Conservation (phyloP, 192 early-diverging fungal genomes). For the Spinellus fusiger region DNA sequence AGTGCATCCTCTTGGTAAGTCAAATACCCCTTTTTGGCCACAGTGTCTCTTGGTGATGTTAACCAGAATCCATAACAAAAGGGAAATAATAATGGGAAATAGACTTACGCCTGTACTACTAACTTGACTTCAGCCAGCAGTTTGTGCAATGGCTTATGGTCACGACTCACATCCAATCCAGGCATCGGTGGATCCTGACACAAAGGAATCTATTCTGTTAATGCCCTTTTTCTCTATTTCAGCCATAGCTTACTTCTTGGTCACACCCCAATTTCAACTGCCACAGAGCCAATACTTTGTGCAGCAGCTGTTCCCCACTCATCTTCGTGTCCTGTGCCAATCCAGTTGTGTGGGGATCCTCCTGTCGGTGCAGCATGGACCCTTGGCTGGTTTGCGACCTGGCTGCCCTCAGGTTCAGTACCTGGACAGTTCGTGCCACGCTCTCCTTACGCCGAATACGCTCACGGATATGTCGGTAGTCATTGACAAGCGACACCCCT, state of each 20-base stretch:
- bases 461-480: constrained; percentile 36
- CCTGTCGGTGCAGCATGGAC: no score
- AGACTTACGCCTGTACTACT: constrained; percentile 30
- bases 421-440: constrained; percentile 37
- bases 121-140: constrained; percentile 35
- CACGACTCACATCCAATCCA: constrained; percentile 25
- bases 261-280: constrained; percentile 24
- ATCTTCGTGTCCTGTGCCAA: no score
- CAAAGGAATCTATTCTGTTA: constrained; percentile 24
- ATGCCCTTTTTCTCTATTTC: neutral
- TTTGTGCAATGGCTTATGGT: constrained; percentile 18
- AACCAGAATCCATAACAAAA: neutral
- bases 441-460: constrained; percentile 32
- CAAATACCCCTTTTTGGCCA: constrained; percentile 48
- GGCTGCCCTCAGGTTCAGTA: constrained; percentile 25
- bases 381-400: constrained; percentile 22
- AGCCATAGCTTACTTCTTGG: constrained; percentile 20
- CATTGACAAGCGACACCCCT: constrained; percentile 57
- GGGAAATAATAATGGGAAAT: neutral
- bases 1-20: constrained; percentile 45
- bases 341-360: no score
- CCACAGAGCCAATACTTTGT: constrained; percentile 12
- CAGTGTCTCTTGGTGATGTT: constrained; percentile 34
- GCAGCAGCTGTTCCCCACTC: constrained; percentile 5
- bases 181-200: constrained; percentile 36